Evolutionary conservation across 345 rosid genomes (phyloP).

Genomic region (Limnanthes douglasii): DNA sequence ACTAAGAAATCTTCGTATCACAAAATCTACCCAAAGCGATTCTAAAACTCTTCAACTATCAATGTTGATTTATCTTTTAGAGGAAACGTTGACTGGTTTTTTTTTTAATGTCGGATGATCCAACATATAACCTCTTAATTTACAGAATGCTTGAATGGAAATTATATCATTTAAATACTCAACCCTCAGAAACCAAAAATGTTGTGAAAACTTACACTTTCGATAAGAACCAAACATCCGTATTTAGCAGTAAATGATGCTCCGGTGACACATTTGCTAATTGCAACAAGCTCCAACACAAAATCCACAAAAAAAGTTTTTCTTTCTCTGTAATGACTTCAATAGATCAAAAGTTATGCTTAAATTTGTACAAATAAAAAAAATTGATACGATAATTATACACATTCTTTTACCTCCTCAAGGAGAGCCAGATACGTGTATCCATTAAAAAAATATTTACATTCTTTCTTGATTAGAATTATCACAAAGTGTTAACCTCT

Average conservation of each 20-base stretch:
- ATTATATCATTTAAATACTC: neutral
- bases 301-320: constrained; percentile 66
- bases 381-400: neutral
- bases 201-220: constrained; percentile 39
- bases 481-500: too few relatives aligned
- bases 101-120: constrained; percentile 49
- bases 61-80: too few relatives aligned
- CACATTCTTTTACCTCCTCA: constrained; percentile 40
- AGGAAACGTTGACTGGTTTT: constrained; percentile 59
- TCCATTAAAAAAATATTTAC: too few relatives aligned
- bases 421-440: constrained; percentile 52
- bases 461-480: too few relatives aligned
- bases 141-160: constrained; percentile 13
- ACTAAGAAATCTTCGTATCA: too few relatives aligned
- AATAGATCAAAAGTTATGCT: constrained; percentile 4
- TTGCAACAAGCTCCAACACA: constrained; percentile 52
- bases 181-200: neutral
- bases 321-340: constrained; percentile 44
- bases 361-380: neutral
- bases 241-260: constrained; percentile 69
- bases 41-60: too few relatives aligned
- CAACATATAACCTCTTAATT: constrained; percentile 59
- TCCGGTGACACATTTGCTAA: constrained; percentile 38
- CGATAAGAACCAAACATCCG: constrained; percentile 58
- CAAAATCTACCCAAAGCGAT: too few relatives aligned